Percentiles rank a stretch among this genome's conserved stretches.
These are phyloP conservation scores for Tephrocybe rancida DNA, from an alignment of 768 basidiomycete species.

Conservation along the genomic window DNA sequence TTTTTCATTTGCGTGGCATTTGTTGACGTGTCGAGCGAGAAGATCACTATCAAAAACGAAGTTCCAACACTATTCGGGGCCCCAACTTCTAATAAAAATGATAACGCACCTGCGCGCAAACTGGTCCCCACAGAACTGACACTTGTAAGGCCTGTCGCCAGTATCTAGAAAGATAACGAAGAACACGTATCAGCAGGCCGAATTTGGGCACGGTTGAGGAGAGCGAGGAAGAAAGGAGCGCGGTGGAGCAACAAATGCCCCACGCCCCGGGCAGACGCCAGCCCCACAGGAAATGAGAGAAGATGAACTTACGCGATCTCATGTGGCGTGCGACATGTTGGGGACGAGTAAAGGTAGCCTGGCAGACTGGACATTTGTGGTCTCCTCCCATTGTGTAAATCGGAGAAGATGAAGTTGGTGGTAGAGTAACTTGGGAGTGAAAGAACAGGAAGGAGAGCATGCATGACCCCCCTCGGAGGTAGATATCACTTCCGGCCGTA, in stretches of 20 bases:
- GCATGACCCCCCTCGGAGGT: no score
- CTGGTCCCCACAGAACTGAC: slow-evolving; percentile 86
- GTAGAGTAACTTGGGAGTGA: no score
- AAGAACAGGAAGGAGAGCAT: no score
- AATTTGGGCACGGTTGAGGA: slow-evolving; percentile 8
- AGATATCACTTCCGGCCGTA: no score
- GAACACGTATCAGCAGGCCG: slow-evolving; percentile 2
- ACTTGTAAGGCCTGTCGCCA: slow-evolving; percentile 89
- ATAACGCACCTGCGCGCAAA: slow-evolving; percentile 76
- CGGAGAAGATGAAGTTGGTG: no score
- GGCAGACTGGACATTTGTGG: slow-evolving; percentile 87
- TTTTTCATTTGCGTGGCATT: slow-evolving; percentile 84
- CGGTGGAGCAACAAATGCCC: neutral
- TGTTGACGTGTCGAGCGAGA: slow-evolving; percentile 84
- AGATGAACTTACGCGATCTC: slow-evolving; percentile 75
- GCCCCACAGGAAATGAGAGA: slow-evolving; percentile 12
- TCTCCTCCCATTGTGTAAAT: slow-evolving; percentile 83
- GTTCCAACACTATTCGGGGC: neutral
- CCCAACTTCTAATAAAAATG: slow-evolving; percentile 2
- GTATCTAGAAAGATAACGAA: slow-evolving; percentile 59
- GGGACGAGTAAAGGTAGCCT: slow-evolving; percentile 85
- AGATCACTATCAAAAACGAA: slow-evolving; percentile 60
- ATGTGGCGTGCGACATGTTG: slow-evolving; percentile 91
- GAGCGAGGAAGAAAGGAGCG: slow-evolving; percentile 15
- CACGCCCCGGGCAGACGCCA: slow-evolving; percentile 15